These are phyloP conservation scores for Hanseniaspora hatyaiensis DNA, from an alignment of 805 yeast species.

Conservation along the genomic window DNA sequence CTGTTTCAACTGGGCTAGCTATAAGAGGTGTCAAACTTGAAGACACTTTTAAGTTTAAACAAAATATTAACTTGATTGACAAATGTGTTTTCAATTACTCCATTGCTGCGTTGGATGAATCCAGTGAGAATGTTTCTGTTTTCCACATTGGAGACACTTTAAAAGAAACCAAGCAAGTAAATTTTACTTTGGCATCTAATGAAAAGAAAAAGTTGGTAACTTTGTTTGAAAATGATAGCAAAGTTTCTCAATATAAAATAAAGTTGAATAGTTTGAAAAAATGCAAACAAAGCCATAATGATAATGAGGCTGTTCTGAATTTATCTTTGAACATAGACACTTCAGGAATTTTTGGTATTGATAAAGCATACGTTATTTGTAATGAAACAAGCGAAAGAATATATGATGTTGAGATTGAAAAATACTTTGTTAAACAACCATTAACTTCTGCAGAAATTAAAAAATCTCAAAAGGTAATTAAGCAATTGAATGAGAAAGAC, in stretches of 20 bases:
- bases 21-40: conserved; percentile 66
- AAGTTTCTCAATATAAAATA: background rate
- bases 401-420: background rate
- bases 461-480: conserved; percentile 37
- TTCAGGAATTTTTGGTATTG: conserved; percentile 19
- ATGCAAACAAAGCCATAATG: background rate
- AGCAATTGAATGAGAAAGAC: conserved; percentile 44
- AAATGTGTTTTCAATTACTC: conserved; percentile 41
- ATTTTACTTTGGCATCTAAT: conserved; percentile 28
- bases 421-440: conserved; percentile 6
- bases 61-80: conserved; percentile 47
- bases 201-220: background rate
- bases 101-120: conserved; percentile 27
- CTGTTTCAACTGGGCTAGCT: conserved; percentile 85
- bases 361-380: conserved; percentile 17
- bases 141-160: conserved; percentile 30
- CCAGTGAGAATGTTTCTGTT: conserved; percentile 19
- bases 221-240: background rate
- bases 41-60: conserved; percentile 51
- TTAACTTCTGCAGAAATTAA: conserved; percentile 21
- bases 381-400: conserved; percentile 18
- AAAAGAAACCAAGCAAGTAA: conserved; percentile 33
- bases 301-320: background rate
- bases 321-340: conserved; percentile 19
- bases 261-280: background rate